Base-by-base conservation (phyloP, 768 basidiomycete genomes). In the Chalciporus piperatus region DNA sequence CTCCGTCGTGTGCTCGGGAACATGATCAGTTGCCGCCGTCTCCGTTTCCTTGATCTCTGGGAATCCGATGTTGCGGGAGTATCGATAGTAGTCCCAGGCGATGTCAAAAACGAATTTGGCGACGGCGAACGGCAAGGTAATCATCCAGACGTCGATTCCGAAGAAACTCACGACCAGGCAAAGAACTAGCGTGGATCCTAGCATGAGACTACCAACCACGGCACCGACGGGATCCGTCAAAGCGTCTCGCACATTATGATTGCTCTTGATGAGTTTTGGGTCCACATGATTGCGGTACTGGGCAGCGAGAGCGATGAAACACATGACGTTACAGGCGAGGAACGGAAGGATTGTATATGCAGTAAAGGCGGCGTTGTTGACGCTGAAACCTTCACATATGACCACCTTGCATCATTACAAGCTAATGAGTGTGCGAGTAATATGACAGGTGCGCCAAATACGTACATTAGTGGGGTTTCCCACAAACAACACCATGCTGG, bases 381-480 rank as follows among this genome's bases (percentile, higher is more conserved):
- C 76, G 4, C 73, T 64, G 65, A 97, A 93, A 0, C 92, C 91
- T 47, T 91, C 92, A 45, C 91, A 89, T 20, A 97, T 83, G 42
- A 98, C 88, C 19, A 97, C 61, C 68, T 68, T 47, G 38, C 5
- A 30, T 45, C 7, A 17, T 23, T 3, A 8, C 14, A 40, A 4
- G 12, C 7, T 44, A 10, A 45, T 51, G 14, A 42, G 30, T 5
- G 16, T 41, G 45, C 2, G 19, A 17, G 4, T 11, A 25, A 17
- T 9, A 28, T n/a, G 6, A 19, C 47, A 27, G 25, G 3, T 6
- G 33, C 20, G 27, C 5, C 20, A 41, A 39, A 43, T 12, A 60
- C 66, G 6, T 41, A 68, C 85, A 61, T 98, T 98, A 1, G 96
- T 98, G 2, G 91, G 92, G 63, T 98, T 98, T 0, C 88, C 89